Percentiles rank a stretch among this genome's conserved stretches.
phyloP scores from a whole-genome alignment of 2,329 filamentous ascomycete species.

The Microdochium nivale region DNA sequence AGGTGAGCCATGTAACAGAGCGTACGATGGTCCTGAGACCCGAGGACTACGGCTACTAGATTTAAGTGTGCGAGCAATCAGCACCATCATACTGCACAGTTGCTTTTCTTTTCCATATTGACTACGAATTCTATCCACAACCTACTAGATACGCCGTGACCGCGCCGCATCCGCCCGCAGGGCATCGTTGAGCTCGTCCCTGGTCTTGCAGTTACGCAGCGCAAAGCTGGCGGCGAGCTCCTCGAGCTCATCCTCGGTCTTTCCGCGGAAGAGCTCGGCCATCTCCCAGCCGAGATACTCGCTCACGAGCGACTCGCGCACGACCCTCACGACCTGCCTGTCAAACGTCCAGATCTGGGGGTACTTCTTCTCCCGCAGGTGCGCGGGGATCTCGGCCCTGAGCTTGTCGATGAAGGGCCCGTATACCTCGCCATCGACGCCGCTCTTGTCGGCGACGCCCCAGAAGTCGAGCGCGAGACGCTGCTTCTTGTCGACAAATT shows the following conservation, averaged over 20 bases:
- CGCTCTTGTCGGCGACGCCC: conserved; percentile 10
- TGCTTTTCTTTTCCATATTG: too few relatives aligned
- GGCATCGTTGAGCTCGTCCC: background rate
- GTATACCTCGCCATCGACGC: conserved; percentile 27
- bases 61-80: too few relatives aligned
- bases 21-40: background rate
- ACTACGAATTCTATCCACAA: background rate
- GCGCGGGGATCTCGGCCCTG: conserved; percentile 31
- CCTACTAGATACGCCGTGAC: background rate
- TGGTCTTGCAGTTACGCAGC: background rate
- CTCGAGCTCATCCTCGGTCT: conserved; percentile 34
- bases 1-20: background rate
- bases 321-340: conserved; percentile 36
- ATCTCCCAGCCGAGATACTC: conserved; percentile 36
- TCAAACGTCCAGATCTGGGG: conserved; percentile 30
- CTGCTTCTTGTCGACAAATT: conserved; percentile 48
- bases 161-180: background rate
- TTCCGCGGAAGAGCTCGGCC: conserved; percentile 35
- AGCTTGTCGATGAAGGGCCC: conserved; percentile 29
- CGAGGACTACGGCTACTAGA: background rate
- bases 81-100: too few relatives aligned
- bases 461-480: conserved; percentile 37
- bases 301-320: conserved; percentile 34
- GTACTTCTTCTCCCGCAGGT: conserved; percentile 33
- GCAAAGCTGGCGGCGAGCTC: conserved; percentile 22